Percentiles rank a stretch among this genome's conserved stretches.
Evolutionary conservation across 75 land plant genomes (phyloP).

Genomic region (Larix kaempferi): DNA sequence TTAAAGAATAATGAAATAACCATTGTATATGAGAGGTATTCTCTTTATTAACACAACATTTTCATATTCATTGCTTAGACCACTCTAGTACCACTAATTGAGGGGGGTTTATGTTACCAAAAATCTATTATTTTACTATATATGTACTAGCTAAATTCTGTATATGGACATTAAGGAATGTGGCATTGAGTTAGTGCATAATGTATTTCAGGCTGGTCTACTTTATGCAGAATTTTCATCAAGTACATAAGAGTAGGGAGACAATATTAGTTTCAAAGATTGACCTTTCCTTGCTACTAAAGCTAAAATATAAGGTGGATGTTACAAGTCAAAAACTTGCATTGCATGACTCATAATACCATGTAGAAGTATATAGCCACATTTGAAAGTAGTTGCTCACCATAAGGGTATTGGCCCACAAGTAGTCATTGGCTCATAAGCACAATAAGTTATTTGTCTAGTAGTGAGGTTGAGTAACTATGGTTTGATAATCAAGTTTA

Average conservation of each 20-base stretch:
- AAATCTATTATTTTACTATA: background rate
- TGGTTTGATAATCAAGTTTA: too few relatives aligned
- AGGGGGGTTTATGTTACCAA: background rate
- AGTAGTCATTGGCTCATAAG: too few relatives aligned
- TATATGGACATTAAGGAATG: background rate
- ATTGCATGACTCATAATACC: too few relatives aligned
- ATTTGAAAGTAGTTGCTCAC: too few relatives aligned
- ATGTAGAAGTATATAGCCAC: too few relatives aligned
- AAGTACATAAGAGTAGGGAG: background rate
- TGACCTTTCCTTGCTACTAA: background rate
- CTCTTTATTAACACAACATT: background rate
- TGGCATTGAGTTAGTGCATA: background rate
- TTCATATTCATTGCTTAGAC: background rate
- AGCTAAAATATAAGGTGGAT: background rate
- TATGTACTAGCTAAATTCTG: background rate
- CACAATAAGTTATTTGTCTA: too few relatives aligned
- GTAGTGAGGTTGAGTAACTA: too few relatives aligned
- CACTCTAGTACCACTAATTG: background rate
- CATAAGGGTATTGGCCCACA: too few relatives aligned
- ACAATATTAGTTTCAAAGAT: background rate
- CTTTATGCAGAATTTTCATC: background rate
- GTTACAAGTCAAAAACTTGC: too few relatives aligned
- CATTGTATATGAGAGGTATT: background rate
- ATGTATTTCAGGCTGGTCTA: background rate
- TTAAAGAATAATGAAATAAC: background rate